These are phyloP conservation scores for Coniochaeta ligniaria DNA, from an alignment of 2,329 filamentous ascomycete species.

Conservation along the genomic window DNA sequence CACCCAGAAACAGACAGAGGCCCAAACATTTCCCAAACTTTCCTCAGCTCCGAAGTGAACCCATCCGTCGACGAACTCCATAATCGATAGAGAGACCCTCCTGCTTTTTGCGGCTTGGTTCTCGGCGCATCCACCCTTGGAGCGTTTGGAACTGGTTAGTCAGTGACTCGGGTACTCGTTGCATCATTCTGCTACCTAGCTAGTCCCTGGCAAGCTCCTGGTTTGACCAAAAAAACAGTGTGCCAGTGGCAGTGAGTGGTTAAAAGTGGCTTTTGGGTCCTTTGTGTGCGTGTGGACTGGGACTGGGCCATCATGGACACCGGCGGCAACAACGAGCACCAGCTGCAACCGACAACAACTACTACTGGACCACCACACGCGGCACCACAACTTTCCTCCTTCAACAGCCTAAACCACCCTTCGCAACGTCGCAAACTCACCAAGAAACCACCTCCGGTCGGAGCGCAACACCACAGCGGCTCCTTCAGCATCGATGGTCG, in stretches of 20 bases:
- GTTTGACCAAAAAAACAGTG: neutral
- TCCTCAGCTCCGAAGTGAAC: neutral
- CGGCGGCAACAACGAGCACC: constrained; percentile 5
- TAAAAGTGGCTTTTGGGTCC: neutral
- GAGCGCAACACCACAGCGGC: constrained; percentile 36
- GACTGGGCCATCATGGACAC: neutral
- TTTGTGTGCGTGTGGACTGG: constrained; percentile 1
- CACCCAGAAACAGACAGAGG: neutral
- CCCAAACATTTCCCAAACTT: neutral
- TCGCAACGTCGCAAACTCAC: constrained; percentile 54
- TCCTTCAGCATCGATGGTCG: constrained; percentile 44
- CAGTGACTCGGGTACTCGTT: neutral
- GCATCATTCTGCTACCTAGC: neutral
- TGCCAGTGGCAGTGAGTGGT: neutral
- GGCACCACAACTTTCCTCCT: neutral
- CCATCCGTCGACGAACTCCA: neutral
- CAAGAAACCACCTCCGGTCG: constrained; percentile 50
- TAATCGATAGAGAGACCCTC: neutral
- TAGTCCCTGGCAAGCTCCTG: neutral
- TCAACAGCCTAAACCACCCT: constrained; percentile 28
- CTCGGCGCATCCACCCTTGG: neutral
- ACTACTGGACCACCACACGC: neutral
- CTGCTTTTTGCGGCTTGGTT: neutral
- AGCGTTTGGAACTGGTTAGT: neutral
- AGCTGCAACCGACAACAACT: neutral